Evolutionary conservation across 2,329 filamentous ascomycete genomes (phyloP), one percentile per base, ranked within the genome.

Genomic region (Aureobasidium mangrovei): DNA sequence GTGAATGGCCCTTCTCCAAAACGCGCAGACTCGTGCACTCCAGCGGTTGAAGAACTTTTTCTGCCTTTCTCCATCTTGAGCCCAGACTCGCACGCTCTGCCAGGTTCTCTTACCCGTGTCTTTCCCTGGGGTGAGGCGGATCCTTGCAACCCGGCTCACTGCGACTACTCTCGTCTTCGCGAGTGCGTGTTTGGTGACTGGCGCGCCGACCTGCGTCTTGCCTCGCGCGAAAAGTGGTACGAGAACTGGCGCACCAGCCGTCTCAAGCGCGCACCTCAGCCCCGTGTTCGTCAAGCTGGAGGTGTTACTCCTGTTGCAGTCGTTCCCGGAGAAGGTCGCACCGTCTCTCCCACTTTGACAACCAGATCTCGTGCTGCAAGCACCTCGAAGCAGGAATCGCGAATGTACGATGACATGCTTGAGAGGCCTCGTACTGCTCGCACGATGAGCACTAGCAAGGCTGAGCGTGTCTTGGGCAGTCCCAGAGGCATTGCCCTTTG

Each of bases 91-190:
- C 95, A 97, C 71, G 88, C 94, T 63, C 59, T 66, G 9, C 65
- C 65, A 31, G 81, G 79, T 32, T 76, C 87, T 12, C 74, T 95
- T 57, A 93, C 93, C 43, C 86, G 93, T 57, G 84, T 85, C 60
- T 98, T 97, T 68, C 88, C 93, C 0, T 98, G 93, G 93, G 93
- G 93, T 5, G 94, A 96, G 62, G 93, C 93, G 4, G 89, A 97
- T 65, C 93, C 93, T 0, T 91, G 93, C 74, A 85, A 97, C 64
- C 78, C 84, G 31, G 82, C 87, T 62, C 93, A 98, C 72, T 98
- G 93, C 72, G 93, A 98, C 71, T 98, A 96, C 69, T 77, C 86
- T 54, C 85, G 85, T 58, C 79, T 98, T 61, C 93, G 93, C 72
- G 91, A 97, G 57, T 84, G 86, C 6, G 87, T 98, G 32, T 98